A percentile compares a stretch with the other conserved stretches of the same genome.
phyloP scores from a whole-genome alignment of 2,329 filamentous ascomycete genomes.

The Chrysoporthe austroafricana region DNA sequence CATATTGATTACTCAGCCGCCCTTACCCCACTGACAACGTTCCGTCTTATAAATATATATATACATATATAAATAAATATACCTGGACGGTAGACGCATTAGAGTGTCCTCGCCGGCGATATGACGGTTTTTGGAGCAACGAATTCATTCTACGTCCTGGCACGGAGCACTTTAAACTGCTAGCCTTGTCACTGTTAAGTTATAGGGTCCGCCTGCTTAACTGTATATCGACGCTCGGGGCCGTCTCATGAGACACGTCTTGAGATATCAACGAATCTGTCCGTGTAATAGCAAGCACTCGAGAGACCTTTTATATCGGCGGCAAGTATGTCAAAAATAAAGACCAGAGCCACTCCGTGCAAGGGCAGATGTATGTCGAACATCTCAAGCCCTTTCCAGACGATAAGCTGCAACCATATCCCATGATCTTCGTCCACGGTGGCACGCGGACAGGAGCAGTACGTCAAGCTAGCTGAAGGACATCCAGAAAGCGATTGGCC shows the following conservation, averaged over 20 bases:
- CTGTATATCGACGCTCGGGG: neutral
- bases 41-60: neutral
- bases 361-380: slow-evolving; percentile 27
- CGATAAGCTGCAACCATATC: neutral
- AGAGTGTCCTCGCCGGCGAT: too few relatives aligned
- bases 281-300: neutral
- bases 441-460: slow-evolving; percentile 16
- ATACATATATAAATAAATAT: too few relatives aligned
- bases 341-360: slow-evolving; percentile 1
- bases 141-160: too few relatives aligned
- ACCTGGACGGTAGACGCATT: too few relatives aligned
- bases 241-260: neutral
- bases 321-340: slow-evolving; percentile 1
- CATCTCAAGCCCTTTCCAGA: slow-evolving; percentile 8
- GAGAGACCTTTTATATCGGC: slow-evolving; percentile 13
- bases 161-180: too few relatives aligned
- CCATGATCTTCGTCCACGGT: slow-evolving; percentile 21
- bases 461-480: neutral
- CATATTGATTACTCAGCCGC: neutral
- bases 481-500: neutral
- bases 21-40: neutral
- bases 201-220: neutral
- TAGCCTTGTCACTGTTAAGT: too few relatives aligned
- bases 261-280: neutral
- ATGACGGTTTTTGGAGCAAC: too few relatives aligned